Evolutionary conservation across 2,329 filamentous ascomycete genomes (phyloP).

Genomic region (Arthrinium phaeospermum): DNA sequence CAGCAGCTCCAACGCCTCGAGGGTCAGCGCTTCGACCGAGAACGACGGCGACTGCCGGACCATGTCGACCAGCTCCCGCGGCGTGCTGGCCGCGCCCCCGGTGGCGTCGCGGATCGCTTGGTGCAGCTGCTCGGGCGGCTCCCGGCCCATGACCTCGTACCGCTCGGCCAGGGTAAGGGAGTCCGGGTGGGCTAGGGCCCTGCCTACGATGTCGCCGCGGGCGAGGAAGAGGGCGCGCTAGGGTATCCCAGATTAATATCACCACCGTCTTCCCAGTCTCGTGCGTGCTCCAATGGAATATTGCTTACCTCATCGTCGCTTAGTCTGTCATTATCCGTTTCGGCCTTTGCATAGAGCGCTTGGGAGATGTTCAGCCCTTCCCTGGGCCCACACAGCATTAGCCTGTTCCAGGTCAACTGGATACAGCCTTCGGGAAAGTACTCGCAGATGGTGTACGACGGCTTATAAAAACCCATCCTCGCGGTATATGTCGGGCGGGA

Average conservation of each 20-base stretch:
- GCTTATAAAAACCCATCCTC: neutral
- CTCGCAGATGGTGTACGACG: neutral
- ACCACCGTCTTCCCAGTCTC: neutral
- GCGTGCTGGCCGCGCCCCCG: no score
- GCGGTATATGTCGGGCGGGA: neutral
- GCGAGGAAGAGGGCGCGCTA: neutral
- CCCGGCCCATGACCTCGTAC: neutral
- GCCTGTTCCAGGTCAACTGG: neutral
- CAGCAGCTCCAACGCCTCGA: neutral
- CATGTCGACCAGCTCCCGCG: neutral
- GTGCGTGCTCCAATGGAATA: neutral
- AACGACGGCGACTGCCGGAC: neutral
- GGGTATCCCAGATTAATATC: neutral
- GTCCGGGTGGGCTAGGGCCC: neutral
- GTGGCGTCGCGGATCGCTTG: no score
- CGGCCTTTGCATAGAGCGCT: neutral
- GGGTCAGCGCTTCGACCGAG: neutral
- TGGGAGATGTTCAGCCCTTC: neutral
- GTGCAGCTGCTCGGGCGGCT: no score
- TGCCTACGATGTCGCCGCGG: neutral
- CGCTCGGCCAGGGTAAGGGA: neutral
- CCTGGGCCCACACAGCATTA: neutral
- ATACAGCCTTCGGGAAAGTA: neutral
- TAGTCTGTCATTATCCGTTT: neutral
- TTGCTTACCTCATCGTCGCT: neutral